phyloP scores from a whole-genome alignment of 140 eudicot genomes.

The Stevia rebaudiana region DNA sequence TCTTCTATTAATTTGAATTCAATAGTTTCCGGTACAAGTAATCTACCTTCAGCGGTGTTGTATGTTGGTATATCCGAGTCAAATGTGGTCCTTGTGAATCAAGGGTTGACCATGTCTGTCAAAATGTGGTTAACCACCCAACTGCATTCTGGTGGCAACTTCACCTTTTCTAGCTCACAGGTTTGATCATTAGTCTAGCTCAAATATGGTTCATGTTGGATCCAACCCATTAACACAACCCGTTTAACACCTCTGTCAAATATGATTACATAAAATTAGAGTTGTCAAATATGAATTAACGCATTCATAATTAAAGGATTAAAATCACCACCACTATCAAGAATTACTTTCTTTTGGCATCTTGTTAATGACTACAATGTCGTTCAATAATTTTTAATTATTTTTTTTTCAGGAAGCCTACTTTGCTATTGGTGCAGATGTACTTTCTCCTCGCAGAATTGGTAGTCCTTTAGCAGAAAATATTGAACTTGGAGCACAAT shows the following conservation, averaged over 20 bases:
- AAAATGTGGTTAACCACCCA: conserved; percentile 95
- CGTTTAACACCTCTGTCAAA: not conserved
- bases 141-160: conserved; percentile 95
- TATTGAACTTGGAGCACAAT: conserved; percentile 84
- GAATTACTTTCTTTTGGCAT: not conserved
- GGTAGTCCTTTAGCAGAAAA: conserved; percentile 90
- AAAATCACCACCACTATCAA: not conserved
- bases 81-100: conserved; percentile 59
- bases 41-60: conserved; percentile 56
- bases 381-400: not conserved
- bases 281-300: not conserved
- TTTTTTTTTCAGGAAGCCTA: conserved; percentile 62
- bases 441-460: conserved; percentile 82
- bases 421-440: conserved; percentile 87
- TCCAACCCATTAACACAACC: not conserved
- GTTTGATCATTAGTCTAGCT: conserved; percentile 29
- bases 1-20: conserved; percentile 78
- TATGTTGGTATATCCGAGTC: conserved; percentile 68
- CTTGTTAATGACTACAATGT: not conserved
- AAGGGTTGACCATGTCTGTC: conserved; percentile 71
- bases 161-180: conserved; percentile 95
- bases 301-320: not conserved
- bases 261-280: not conserved
- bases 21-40: conserved; percentile 47
- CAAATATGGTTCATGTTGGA: not conserved